Evolutionary conservation across 257 asterid species (phyloP).

Genomic region (Solanum acaule): DNA sequence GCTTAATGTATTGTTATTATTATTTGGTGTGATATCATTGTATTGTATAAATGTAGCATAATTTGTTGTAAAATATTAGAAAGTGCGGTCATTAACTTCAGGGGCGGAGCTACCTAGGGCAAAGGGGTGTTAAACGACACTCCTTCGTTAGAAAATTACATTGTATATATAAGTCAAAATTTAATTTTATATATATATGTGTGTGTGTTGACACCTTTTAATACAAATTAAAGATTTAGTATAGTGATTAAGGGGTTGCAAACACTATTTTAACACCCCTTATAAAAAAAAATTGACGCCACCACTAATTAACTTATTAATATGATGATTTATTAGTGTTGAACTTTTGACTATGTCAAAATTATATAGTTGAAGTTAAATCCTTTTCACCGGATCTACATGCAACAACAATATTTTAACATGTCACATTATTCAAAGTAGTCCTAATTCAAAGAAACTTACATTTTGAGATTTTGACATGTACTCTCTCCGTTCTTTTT

Average conservation of each 20-base stretch:
- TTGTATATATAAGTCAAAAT: too few relatives aligned
- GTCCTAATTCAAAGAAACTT: not conserved
- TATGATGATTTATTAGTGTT: not conserved
- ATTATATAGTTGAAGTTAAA: not conserved
- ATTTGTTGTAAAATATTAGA: not conserved
- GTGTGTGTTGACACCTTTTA: fast-evolving
- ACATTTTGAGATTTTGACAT: not conserved
- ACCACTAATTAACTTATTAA: fast-evolving
- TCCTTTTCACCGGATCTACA: not conserved
- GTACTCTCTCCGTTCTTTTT: not conserved
- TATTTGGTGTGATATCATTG: not conserved
- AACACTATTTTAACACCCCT: too few relatives aligned
- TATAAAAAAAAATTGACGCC: fast-evolving
- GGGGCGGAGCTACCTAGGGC: not conserved
- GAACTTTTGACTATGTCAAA: not conserved
- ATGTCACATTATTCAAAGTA: not conserved
- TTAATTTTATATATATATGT: too few relatives aligned
- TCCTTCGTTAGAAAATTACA: fast-evolving
- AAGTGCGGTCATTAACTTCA: not conserved
- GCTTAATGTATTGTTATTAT: fast-evolving
- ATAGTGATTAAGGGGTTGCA: fast-evolving
- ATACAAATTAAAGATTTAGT: fast-evolving
- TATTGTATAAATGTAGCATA: not conserved
- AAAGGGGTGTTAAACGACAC: too few relatives aligned
- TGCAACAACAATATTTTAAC: not conserved